Conservation (phyloP, 257 asterid species). For the Nicotiana benthamiana region DNA sequence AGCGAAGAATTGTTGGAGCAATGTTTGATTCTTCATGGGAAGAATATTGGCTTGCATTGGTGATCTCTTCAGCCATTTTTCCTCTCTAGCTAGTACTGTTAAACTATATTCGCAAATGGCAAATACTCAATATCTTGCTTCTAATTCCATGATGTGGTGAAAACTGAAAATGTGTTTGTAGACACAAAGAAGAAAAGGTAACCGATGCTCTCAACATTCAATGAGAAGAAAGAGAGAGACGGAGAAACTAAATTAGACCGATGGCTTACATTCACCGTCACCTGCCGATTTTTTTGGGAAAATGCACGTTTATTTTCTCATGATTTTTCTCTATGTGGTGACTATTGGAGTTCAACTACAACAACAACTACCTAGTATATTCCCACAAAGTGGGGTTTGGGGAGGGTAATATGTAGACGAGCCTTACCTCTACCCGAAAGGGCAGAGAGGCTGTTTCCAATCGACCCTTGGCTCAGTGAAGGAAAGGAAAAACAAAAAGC, state of each 20-base stretch:
- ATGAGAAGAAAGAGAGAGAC: not conserved
- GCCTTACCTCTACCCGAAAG: too few relatives aligned
- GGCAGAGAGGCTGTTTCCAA: too few relatives aligned
- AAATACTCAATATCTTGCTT: not conserved
- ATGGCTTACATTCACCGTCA: not conserved
- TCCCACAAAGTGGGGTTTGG: too few relatives aligned
- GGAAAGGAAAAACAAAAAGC: too few relatives aligned
- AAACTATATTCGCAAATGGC: not conserved
- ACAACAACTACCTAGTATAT: too few relatives aligned
- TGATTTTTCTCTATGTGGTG: too few relatives aligned
- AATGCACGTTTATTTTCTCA: too few relatives aligned
- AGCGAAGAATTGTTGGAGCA: constrained; percentile 11
- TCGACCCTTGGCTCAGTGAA: too few relatives aligned
- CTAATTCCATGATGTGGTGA: not conserved
- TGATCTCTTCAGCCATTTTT: constrained; percentile 8
- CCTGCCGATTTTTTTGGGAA: too few relatives aligned
- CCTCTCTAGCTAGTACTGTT: not conserved
- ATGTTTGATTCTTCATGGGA: constrained; percentile 6
- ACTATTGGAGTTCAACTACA: too few relatives aligned
- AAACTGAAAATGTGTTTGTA: not conserved
- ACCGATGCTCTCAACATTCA: not conserved
- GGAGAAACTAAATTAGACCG: not conserved
- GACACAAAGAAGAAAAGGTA: not conserved
- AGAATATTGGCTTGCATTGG: constrained; percentile 13
- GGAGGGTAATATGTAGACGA: too few relatives aligned